phyloP scores from a whole-genome alignment of 2,329 filamentous ascomycete species.

The Penicillium sp. region DNA sequence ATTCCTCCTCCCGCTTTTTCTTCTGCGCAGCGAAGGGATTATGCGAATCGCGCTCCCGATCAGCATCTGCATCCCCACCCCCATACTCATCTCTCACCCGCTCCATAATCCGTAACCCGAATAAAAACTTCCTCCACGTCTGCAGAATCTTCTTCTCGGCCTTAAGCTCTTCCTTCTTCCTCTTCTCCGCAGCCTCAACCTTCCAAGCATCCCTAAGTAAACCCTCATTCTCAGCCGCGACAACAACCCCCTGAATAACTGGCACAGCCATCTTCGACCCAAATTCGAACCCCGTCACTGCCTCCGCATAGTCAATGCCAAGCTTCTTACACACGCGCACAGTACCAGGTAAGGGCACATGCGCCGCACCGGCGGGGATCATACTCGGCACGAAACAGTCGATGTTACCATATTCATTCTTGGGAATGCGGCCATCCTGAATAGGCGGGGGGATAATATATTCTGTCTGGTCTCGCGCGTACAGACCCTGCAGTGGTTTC shows the following conservation, averaged over 20 bases:
- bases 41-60: constrained; percentile 25
- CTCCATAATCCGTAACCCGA: constrained; percentile 73
- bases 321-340: constrained; percentile 74
- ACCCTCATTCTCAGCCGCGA: constrained; percentile 70
- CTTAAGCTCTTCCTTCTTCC: constrained; percentile 74
- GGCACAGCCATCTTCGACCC: constrained; percentile 89
- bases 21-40: constrained; percentile 31
- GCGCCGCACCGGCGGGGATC: constrained; percentile 75
- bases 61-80: constrained; percentile 34
- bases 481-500: constrained; percentile 80
- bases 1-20: constrained; percentile 6
- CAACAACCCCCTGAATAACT: constrained; percentile 79
- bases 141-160: constrained; percentile 62
- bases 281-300: constrained; percentile 93
- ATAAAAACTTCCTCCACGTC: constrained; percentile 78
- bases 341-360: constrained; percentile 69
- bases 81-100: constrained; percentile 70
- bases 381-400: constrained; percentile 91
- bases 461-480: constrained; percentile 74
- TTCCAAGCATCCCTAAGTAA: constrained; percentile 68
- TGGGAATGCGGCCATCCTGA: constrained; percentile 73
- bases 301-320: constrained; percentile 81
- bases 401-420: constrained; percentile 92
- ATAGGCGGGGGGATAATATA: constrained; percentile 92
- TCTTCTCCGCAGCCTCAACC: constrained; percentile 65